A percentile compares a stretch with the other conserved stretches of the same genome.
These are phyloP conservation scores for Tephrocybe sp. DNA, from an alignment of 768 basidiomycete genomes.

Conservation along the genomic window DNA sequence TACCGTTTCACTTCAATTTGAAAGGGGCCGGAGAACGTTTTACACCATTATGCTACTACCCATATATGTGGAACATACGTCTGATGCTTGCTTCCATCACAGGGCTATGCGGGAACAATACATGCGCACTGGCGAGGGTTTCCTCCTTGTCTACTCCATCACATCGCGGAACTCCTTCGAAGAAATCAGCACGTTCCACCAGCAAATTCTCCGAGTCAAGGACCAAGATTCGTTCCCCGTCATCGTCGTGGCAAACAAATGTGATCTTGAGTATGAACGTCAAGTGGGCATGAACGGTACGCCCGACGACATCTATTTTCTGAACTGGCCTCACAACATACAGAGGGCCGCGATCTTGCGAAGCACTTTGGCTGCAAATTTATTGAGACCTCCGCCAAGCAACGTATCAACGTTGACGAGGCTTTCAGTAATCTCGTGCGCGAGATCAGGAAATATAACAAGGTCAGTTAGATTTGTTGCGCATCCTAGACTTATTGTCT, in stretches of 20 bases:
- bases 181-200: slow-evolving; percentile 94
- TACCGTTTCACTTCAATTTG: no score
- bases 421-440: slow-evolving; percentile 92
- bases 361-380: slow-evolving; percentile 94
- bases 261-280: slow-evolving; percentile 92
- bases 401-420: slow-evolving; percentile 95
- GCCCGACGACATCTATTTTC: slow-evolving; percentile 6
- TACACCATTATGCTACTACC: no score
- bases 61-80: no score
- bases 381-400: slow-evolving; percentile 95
- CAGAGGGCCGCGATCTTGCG: slow-evolving; percentile 97
- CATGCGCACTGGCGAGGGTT: slow-evolving; percentile 98
- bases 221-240: slow-evolving; percentile 95
- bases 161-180: slow-evolving; percentile 98
- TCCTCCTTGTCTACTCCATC: slow-evolving; percentile 96
- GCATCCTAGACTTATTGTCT: not conserved
- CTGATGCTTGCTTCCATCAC: slow-evolving; percentile 15
- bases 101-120: slow-evolving; percentile 99
- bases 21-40: no score
- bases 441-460: slow-evolving; percentile 92
- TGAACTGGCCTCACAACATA: not conserved
- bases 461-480: slow-evolving; percentile 44
- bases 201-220: slow-evolving; percentile 95
- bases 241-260: slow-evolving; percentile 97
- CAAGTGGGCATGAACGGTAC: slow-evolving; percentile 94